These are phyloP conservation scores for Ascochyta koolunga DNA, from an alignment of 2,329 filamentous ascomycete species.

Conservation along the genomic window DNA sequence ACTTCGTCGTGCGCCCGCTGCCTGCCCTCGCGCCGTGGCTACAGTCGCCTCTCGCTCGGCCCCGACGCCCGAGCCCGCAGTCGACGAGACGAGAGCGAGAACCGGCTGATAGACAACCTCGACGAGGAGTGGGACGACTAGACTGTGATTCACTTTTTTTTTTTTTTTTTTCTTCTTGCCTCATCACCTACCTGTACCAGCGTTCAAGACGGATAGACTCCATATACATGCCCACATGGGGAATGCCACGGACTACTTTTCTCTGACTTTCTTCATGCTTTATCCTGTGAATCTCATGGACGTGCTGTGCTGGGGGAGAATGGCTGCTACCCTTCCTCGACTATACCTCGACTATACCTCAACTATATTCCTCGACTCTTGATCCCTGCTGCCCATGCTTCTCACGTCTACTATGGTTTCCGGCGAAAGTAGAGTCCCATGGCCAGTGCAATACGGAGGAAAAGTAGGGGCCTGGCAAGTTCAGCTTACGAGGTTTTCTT, in stretches of 20 bases:
- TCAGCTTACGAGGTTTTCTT: no score
- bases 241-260: neutral
- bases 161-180: neutral
- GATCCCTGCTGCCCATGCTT: no score
- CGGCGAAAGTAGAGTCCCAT: no score
- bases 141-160: neutral
- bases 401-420: no score
- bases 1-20: slow-evolving; percentile 73
- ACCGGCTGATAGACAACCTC: slow-evolving; percentile 90
- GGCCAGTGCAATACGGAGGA: no score
- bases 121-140: slow-evolving; percentile 96
- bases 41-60: slow-evolving; percentile 66
- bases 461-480: no score
- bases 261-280: no score
- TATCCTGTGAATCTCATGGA: no score
- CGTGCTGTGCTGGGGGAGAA: no score
- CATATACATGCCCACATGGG: neutral
- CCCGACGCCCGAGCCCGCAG: slow-evolving; percentile 50
- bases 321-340: no score
- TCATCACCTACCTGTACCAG: neutral
- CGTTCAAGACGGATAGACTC: neutral
- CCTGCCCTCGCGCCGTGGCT: slow-evolving; percentile 69
- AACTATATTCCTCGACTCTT: no score
- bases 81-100: slow-evolving; percentile 76
- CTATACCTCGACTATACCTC: no score